Evolutionary conservation across 768 basidiomycete genomes (phyloP).

Genomic region (Pluteus cervinus): DNA sequence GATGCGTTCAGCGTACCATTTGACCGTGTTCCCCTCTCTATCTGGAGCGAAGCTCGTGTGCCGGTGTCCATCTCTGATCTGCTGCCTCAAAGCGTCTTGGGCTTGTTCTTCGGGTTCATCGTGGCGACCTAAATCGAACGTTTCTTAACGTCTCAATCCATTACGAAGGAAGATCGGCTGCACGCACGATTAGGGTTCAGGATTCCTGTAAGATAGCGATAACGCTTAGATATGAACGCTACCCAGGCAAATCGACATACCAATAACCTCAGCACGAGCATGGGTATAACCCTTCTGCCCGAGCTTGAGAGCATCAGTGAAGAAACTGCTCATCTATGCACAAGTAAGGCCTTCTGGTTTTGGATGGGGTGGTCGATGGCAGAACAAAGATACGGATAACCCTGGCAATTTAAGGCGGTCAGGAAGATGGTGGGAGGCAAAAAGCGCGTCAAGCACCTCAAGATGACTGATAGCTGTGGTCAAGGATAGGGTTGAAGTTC

Average conservation of each 20-base stretch:
- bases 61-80: constrained; percentile 76
- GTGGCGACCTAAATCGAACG: constrained; percentile 49
- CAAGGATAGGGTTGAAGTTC: no score
- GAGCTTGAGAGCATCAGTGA: constrained; percentile 16
- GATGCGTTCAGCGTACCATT: constrained; percentile 50
- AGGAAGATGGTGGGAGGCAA: no score
- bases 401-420: no score
- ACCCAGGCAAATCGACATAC: constrained; percentile 13
- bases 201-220: constrained; percentile 22
- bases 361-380: no score
- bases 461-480: no score
- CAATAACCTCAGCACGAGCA: constrained; percentile 35
- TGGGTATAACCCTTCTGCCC: constrained; percentile 32
- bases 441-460: no score
- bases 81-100: constrained; percentile 63
- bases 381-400: no score
- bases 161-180: not conserved
- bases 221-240: not conserved
- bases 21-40: constrained; percentile 65
- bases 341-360: no score
- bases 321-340: constrained; percentile 25
- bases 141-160: no score
- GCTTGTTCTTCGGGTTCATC: constrained; percentile 69
- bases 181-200: constrained; percentile 43
- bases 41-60: constrained; percentile 81